These are phyloP conservation scores for Cylindrotheca closterium DNA, from an alignment of 108 stramenopile genomes.

Conservation along the genomic window DNA sequence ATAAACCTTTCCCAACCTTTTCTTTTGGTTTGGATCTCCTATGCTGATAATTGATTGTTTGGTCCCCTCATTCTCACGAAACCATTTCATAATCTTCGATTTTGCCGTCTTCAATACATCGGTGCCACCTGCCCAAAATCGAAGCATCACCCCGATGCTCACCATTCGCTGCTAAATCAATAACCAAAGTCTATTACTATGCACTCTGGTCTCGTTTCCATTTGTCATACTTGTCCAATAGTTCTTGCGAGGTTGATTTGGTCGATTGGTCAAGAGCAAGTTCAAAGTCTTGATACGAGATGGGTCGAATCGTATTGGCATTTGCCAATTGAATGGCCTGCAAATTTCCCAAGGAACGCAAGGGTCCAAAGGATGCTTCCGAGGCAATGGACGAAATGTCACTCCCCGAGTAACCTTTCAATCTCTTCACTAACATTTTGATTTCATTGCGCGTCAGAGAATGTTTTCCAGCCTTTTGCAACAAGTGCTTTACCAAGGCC, in stretches of 20 bases:
- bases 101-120: too few relatives aligned
- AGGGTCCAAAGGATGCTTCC: conserved; percentile 64
- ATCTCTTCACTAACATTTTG: conserved; percentile 35
- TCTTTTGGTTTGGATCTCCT: too few relatives aligned
- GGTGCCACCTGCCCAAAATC: too few relatives aligned
- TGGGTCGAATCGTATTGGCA: conserved; percentile 46
- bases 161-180: too few relatives aligned
- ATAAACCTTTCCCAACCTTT: too few relatives aligned
- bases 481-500: conserved; percentile 45
- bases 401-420: conserved; percentile 60
- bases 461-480: conserved; percentile 47
- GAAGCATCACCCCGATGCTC: too few relatives aligned
- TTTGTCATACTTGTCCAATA: conserved; percentile 43
- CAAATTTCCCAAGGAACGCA: conserved; percentile 48
- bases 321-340: conserved; percentile 42
- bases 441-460: conserved; percentile 25
- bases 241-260: conserved; percentile 42
- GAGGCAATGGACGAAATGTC: conserved; percentile 62
- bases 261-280: conserved; percentile 46
- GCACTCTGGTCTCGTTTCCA: conserved; percentile 38
- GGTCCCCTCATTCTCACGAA: too few relatives aligned
- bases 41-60: too few relatives aligned
- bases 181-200: too few relatives aligned
- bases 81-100: too few relatives aligned
- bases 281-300: conserved; percentile 54